Conservation (phyloP, 305 asterid species). For the Fraxinus sp. region DNA sequence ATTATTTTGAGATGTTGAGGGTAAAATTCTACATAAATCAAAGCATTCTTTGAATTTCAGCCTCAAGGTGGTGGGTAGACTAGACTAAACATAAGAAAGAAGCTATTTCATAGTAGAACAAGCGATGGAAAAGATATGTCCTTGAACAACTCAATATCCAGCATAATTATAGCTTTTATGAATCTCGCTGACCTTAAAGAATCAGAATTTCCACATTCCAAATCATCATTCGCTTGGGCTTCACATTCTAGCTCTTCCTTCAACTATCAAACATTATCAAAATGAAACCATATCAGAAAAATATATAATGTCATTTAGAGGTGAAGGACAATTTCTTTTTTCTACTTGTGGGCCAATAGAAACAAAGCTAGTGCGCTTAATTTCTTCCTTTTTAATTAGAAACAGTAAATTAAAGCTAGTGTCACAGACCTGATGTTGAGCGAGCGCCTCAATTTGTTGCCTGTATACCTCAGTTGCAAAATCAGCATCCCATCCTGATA, state of each 20-base stretch:
- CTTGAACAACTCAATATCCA: constrained; percentile 10
- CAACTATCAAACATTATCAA: constrained; percentile 49
- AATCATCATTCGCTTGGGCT: constrained; percentile 89
- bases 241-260: constrained; percentile 81
- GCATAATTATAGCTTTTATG: not conserved
- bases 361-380: not conserved
- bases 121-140: not conserved
- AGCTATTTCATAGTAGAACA: constrained; percentile 2
- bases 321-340: constrained; percentile 6
- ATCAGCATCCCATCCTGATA: constrained; percentile 96
- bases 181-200: constrained; percentile 51
- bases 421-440: constrained; percentile 78
- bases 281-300: constrained; percentile 26
- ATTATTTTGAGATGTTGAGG: not conserved
- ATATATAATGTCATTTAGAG: not conserved
- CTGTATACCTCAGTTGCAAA: constrained; percentile 93
- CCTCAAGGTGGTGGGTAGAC: not conserved
- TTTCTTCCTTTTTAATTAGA: constrained; percentile 11
- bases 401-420: constrained; percentile 15
- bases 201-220: constrained; percentile 64
- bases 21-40: not conserved
- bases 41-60: not conserved
- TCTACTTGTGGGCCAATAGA: constrained; percentile 2
- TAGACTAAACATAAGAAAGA: not conserved
- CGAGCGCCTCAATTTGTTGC: constrained; percentile 87